These are phyloP conservation scores for Fusarium tuaranense DNA, from an alignment of 2,329 filamentous ascomycete genomes.

Conservation along the genomic window DNA sequence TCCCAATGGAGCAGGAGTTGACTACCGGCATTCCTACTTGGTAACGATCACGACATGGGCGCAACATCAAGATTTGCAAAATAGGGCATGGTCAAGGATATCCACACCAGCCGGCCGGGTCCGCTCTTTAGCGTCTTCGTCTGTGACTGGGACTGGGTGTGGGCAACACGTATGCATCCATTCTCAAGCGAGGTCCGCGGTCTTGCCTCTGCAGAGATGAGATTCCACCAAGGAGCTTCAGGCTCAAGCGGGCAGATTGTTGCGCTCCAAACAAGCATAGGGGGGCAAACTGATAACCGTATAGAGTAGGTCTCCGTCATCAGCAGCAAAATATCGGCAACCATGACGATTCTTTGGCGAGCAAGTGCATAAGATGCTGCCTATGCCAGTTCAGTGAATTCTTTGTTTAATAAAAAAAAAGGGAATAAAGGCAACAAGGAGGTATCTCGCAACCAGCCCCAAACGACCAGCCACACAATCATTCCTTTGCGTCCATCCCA, in stretches of 20 bases:
- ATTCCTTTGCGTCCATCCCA: conserved; percentile 2
- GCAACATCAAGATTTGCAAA: not conserved
- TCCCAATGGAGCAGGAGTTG: conserved; percentile 9
- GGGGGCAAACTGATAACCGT: not conserved
- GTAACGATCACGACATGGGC: not conserved
- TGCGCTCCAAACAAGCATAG: not conserved
- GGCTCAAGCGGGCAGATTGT: not conserved
- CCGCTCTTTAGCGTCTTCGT: conserved; percentile 4
- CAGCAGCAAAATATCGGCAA: not conserved
- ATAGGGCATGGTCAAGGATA: not conserved
- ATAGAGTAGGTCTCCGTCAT: not conserved
- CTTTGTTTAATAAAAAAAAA: conserved; percentile 2
- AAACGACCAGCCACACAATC: conserved; percentile 23
- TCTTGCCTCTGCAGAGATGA: not conserved
- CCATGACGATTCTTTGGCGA: conserved; percentile 5
- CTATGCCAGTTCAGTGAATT: conserved; percentile 26
- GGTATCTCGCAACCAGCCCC: conserved; percentile 35
- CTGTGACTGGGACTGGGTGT: not conserved
- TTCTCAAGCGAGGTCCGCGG: conserved; percentile 2
- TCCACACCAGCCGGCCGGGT: conserved; percentile 8
- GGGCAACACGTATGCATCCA: not conserved
- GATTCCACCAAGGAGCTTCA: not conserved
- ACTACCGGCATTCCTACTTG: not conserved
- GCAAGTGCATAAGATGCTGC: conserved; percentile 14
- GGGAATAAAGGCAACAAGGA: conserved; percentile 25